Percentiles rank a stretch among this genome's conserved stretches.
These are phyloP conservation scores for Arthroderma uncinatum DNA, from an alignment of 2,329 filamentous ascomycete genomes.

Conservation along the genomic window DNA sequence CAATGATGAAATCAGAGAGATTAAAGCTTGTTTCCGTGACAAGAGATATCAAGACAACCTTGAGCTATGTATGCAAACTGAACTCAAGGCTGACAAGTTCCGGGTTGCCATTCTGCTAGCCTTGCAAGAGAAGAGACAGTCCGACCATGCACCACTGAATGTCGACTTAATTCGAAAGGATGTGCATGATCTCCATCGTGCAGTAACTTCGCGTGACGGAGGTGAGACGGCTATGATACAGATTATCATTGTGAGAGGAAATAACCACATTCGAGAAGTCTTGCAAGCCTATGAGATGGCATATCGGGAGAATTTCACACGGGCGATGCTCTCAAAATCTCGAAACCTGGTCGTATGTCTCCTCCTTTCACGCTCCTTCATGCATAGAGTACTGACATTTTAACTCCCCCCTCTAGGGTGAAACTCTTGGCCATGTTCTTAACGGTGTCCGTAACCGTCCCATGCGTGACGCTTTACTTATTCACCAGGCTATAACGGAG, in stretches of 20 bases:
- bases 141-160: constrained; percentile 61
- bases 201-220: constrained; percentile 59
- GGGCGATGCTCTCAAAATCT: constrained; percentile 77
- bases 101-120: constrained; percentile 75
- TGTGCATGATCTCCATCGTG: constrained; percentile 58
- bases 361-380: background rate
- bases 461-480: constrained; percentile 78
- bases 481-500: constrained; percentile 78
- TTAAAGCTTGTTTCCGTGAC: constrained; percentile 81
- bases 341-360: constrained; percentile 78
- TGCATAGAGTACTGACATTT: constrained; percentile 10
- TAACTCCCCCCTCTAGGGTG: constrained; percentile 50
- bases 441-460: constrained; percentile 95
- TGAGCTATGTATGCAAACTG: constrained; percentile 75
- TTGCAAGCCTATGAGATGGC: constrained; percentile 62
- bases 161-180: constrained; percentile 55
- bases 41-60: constrained; percentile 82
- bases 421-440: constrained; percentile 86
- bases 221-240: constrained; percentile 80
- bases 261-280: constrained; percentile 70
- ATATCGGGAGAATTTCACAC: constrained; percentile 71
- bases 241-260: constrained; percentile 69
- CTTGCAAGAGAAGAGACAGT: constrained; percentile 72
- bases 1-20: constrained; percentile 74
- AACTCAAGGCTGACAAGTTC: constrained; percentile 94